Percentiles rank a stretch among this genome's conserved stretches.
These are phyloP conservation scores for Tubosaeta sp. DNA, from an alignment of 768 basidiomycete genomes.

Conservation along the genomic window DNA sequence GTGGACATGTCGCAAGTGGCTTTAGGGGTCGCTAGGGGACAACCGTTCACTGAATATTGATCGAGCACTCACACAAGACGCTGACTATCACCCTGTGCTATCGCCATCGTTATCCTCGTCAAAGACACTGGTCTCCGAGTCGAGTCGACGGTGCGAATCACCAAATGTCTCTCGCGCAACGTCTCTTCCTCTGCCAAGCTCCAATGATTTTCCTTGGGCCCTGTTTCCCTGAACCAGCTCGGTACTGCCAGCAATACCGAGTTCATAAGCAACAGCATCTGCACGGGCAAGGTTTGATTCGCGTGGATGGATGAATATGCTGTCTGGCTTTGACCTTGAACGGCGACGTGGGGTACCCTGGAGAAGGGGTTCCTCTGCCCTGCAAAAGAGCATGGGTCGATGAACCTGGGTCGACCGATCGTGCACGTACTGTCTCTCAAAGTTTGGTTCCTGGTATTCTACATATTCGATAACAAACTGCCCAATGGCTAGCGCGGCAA, in stretches of 20 bases:
- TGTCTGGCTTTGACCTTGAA: slow-evolving; percentile 51
- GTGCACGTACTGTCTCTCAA: slow-evolving; percentile 19
- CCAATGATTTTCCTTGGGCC: slow-evolving; percentile 43
- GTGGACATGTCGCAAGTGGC: neutral
- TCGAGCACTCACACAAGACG: neutral
- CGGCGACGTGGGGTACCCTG: slow-evolving; percentile 27
- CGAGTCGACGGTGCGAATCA: slow-evolving; percentile 6
- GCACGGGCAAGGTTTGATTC: slow-evolving; percentile 65
- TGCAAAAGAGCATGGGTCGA: neutral
- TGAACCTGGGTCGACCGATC: neutral
- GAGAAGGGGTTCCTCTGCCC: slow-evolving; percentile 25
- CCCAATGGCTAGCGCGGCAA: slow-evolving; percentile 49
- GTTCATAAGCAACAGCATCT: slow-evolving; percentile 53
- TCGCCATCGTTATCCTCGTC: slow-evolving; percentile 17
- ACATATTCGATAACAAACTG: slow-evolving; percentile 51
- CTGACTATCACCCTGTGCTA: neutral
- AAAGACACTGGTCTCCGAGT: slow-evolving; percentile 5
- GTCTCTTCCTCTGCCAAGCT: slow-evolving; percentile 47
- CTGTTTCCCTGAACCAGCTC: slow-evolving; percentile 41
- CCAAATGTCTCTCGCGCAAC: slow-evolving; percentile 45
- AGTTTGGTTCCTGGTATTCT: slow-evolving; percentile 17
- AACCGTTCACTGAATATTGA: neutral
- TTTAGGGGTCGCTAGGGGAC: neutral
- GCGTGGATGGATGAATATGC: slow-evolving; percentile 59
- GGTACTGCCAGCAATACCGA: slow-evolving; percentile 48